phyloP scores from a whole-genome alignment of 2,329 filamentous ascomycete species.

The Trichoderma semiorbis region DNA sequence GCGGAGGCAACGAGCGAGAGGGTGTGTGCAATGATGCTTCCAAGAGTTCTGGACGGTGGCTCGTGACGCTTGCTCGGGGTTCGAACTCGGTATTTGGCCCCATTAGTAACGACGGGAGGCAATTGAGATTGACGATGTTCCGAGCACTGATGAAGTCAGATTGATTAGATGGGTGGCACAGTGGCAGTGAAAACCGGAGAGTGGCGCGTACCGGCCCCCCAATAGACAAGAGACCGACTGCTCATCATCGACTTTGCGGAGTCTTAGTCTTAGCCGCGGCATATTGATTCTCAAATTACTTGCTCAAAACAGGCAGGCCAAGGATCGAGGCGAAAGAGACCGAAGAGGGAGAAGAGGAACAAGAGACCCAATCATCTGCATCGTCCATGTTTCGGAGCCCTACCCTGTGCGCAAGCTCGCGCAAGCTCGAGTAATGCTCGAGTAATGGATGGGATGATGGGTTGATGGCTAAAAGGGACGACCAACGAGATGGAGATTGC shows the following conservation, averaged over 20 bases:
- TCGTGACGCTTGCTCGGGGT: not conserved
- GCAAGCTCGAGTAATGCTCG: not conserved
- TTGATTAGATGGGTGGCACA: not conserved
- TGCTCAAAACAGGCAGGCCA: not conserved
- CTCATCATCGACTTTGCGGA: not conserved
- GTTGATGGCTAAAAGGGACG: not conserved
- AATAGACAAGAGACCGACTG: not conserved
- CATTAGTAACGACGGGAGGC: no score
- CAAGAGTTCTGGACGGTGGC: not conserved
- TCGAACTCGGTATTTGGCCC: not conserved
- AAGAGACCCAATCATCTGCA: not conserved
- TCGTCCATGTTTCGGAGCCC: not conserved
- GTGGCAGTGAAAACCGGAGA: not conserved
- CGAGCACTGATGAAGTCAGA: not conserved
- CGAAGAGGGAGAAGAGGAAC: not conserved
- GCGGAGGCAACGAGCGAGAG: not conserved
- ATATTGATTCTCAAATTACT: not conserved
- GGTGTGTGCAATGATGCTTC: not conserved
- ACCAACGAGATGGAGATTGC: not conserved
- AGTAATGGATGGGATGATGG: not conserved
- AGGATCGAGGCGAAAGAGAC: not conserved
- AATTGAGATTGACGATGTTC: not conserved
- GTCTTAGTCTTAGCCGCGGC: not conserved
- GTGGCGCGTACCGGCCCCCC: not conserved
- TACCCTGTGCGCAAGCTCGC: not conserved